Conservation (phyloP, 1,284 basidiomycete genomes). For the Mycena citricolor region DNA sequence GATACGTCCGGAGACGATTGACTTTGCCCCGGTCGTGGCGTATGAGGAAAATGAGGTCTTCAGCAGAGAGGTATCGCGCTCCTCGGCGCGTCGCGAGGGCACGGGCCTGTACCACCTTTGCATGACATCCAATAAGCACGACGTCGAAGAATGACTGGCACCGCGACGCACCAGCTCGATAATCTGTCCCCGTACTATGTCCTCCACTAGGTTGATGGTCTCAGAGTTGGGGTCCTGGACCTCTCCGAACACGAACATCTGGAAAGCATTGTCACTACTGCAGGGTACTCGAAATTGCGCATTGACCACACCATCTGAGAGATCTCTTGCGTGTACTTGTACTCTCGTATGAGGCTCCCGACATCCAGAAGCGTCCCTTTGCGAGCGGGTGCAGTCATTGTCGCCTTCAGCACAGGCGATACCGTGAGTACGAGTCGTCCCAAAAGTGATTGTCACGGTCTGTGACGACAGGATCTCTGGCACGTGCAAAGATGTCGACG, state of each 20-base stretch:
- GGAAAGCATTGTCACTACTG: background rate
- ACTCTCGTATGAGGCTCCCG: constrained; percentile 30
- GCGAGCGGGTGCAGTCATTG: too few species aligned
- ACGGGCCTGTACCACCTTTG: constrained; percentile 88
- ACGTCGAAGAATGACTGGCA: background rate
- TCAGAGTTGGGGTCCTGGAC: constrained; percentile 87
- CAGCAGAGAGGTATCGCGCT: constrained; percentile 84
- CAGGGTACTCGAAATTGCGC: background rate
- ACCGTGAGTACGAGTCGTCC: too few species aligned
- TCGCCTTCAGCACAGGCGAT: too few species aligned
- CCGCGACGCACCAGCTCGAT: constrained; percentile 81
- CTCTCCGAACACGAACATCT: constrained; percentile 98
- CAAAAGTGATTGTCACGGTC: too few species aligned
- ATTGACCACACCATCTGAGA: constrained; percentile 50
- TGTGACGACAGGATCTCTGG: too few species aligned
- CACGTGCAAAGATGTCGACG: too few species aligned
- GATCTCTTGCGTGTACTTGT: constrained; percentile 73
- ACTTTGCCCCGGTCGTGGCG: constrained; percentile 94
- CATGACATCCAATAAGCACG: background rate
- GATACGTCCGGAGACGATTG: constrained; percentile 88
- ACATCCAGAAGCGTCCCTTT: constrained; percentile 13
- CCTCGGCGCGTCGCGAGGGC: constrained; percentile 80
- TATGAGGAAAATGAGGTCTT: constrained; percentile 96
- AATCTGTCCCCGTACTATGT: constrained; percentile 92
- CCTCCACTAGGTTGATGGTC: constrained; percentile 91